Conservation (phyloP, 1,139 yeast species). For the Torulaspora pretoriensis region DNA sequence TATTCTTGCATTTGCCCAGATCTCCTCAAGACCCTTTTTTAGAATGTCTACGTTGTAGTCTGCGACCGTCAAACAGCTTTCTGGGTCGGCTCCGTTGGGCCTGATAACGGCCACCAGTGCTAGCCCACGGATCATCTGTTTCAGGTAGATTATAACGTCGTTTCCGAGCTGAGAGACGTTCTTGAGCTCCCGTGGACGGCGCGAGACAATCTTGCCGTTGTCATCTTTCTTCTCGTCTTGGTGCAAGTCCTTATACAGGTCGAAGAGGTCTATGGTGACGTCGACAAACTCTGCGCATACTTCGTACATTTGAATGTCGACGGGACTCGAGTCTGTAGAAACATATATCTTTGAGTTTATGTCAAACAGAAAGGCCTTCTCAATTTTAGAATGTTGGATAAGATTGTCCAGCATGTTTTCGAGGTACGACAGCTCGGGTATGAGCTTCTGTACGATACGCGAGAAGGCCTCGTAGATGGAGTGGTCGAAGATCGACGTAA, state of each 20-base stretch:
- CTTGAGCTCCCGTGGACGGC: slow-evolving; percentile 43
- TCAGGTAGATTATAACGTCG: slow-evolving; percentile 76
- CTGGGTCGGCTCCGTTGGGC: slow-evolving; percentile 50
- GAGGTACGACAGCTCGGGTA: slow-evolving; percentile 81
- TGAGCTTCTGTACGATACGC: slow-evolving; percentile 83
- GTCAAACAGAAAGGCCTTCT: slow-evolving; percentile 88
- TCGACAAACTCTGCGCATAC: slow-evolving; percentile 97
- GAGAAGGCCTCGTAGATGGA: slow-evolving; percentile 95
- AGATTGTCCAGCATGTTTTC: slow-evolving; percentile 86
- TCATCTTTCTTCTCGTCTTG: slow-evolving; percentile 15
- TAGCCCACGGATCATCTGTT: slow-evolving; percentile 88
- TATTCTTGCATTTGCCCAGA: slow-evolving; percentile 51
- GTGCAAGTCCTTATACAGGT: slow-evolving; percentile 49
- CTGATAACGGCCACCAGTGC: slow-evolving; percentile 86
- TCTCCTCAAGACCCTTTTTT: slow-evolving; percentile 70
- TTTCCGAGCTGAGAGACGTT: slow-evolving; percentile 74
- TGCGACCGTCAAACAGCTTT: slow-evolving; percentile 63
- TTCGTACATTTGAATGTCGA: slow-evolving; percentile 91
- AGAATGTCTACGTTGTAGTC: slow-evolving; percentile 87
- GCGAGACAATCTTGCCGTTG: slow-evolving; percentile 12
- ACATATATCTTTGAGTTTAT: slow-evolving; percentile 91
- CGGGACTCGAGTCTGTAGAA: slow-evolving; percentile 94
- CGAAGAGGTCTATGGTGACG: slow-evolving; percentile 84
- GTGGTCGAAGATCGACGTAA: slow-evolving; percentile 92
- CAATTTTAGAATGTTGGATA: slow-evolving; percentile 85